Evolutionary conservation across 495 filamentous ascomycete species (phyloP).

Genomic region (Viridothelium virens): DNA sequence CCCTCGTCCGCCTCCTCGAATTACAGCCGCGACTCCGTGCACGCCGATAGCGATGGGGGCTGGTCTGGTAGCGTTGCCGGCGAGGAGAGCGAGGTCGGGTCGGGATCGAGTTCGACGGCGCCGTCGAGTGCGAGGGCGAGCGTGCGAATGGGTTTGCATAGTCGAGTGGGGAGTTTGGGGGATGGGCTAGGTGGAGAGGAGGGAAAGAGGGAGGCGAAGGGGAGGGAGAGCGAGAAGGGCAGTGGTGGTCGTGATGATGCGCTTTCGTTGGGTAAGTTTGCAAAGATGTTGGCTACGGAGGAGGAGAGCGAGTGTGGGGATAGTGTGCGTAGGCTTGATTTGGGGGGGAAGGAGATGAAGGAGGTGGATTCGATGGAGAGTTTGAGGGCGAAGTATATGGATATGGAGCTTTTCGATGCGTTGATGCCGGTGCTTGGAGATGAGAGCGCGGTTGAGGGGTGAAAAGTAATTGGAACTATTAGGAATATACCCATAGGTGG

Average conservation of each 20-base stretch:
- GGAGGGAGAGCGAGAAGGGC: neutral
- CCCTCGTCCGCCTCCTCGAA: neutral
- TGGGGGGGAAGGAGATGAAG: neutral
- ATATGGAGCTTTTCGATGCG: neutral
- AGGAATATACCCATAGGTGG: neutral
- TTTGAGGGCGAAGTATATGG: constrained; percentile 1
- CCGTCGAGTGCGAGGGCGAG: neutral
- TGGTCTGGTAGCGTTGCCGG: neutral
- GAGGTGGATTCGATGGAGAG: neutral
- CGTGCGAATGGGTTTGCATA: neutral
- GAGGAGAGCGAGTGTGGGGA: constrained; percentile 3
- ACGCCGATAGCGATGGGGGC: neutral
- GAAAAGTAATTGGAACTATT: neutral
- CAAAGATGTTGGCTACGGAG: neutral
- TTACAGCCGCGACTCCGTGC: constrained; percentile 8
- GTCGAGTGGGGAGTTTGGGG: neutral
- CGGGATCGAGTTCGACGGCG: neutral
- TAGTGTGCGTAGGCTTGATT: neutral
- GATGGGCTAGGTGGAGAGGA: neutral
- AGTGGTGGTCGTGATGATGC: neutral
- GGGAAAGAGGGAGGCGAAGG: neutral
- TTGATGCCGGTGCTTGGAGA: neutral
- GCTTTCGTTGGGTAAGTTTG: neutral
- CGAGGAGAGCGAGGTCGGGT: neutral
- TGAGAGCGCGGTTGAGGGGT: neutral